Evolutionary conservation across 192 early-diverging fungal species (phyloP).

Genomic region (Gryganskiella cystojenkinii): DNA sequence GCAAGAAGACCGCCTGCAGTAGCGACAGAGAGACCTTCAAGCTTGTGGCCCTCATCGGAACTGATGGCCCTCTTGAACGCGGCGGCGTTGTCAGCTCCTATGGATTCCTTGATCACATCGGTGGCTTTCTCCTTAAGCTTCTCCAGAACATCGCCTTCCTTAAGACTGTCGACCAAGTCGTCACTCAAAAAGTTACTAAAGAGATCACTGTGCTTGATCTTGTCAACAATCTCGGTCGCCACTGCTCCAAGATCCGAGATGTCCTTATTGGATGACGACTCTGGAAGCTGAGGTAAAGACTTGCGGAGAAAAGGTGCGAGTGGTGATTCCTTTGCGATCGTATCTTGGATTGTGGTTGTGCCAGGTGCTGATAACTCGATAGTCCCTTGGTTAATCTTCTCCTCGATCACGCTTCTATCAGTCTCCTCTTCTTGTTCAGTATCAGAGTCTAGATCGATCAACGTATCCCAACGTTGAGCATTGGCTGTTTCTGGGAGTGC

Average conservation of each 20-base stretch:
- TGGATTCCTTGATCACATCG: neutral
- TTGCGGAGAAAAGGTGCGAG: constrained; percentile 2
- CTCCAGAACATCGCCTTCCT: neutral
- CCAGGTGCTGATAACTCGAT: neutral
- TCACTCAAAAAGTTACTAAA: no score
- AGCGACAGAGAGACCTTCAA: neutral
- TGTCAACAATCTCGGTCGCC: neutral
- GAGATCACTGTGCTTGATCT: no score
- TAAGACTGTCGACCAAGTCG: no score
- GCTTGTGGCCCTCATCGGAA: neutral
- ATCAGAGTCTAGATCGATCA: constrained; percentile 17
- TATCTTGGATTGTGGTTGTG: neutral
- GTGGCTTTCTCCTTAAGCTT: neutral
- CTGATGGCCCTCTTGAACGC: neutral
- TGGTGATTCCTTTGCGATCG: neutral
- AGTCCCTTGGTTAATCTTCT: neutral
- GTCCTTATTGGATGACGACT: neutral
- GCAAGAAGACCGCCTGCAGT: neutral
- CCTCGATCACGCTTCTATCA: neutral
- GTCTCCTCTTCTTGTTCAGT: constrained; percentile 9
- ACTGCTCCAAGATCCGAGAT: neutral
- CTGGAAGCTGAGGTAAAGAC: neutral
- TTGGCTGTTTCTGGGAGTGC: constrained; percentile 17
- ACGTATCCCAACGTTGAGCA: constrained; percentile 14
- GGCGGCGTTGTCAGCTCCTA: neutral